Evolutionary conservation across 2,329 filamentous ascomycete genomes (phyloP), one percentile per base, ranked within the genome.

Genomic region (Hymenoscyphus linearis): DNA sequence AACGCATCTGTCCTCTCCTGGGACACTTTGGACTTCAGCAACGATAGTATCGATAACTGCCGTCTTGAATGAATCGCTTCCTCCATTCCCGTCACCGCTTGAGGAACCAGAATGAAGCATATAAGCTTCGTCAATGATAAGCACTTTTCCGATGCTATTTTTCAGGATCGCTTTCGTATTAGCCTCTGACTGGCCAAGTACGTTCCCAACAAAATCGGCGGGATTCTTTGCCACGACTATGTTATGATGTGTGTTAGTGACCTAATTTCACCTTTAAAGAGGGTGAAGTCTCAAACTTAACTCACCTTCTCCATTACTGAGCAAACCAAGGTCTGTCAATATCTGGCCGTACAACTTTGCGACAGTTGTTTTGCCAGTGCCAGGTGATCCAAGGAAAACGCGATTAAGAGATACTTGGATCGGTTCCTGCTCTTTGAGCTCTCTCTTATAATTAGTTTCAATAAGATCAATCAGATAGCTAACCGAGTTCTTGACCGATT

Each of bases 111-210:
- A 73, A 53, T 79, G 82, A 0, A 93, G 77, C 36, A 85, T 84
- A 65, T 93, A 93, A 0, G 89, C 89, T 69, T 95, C 90, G 64
- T 93, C 90, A 2, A 93, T 91, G 14, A 93, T 83, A 0, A 93
- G 79, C 0, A 93, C 88, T 65, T 93, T 93, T 0, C 90, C 90
- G 0, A 81, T 65, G 0, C 87, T 85, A 0, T 85, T 76, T 0
- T 82, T 83, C 0, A 93, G 77, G 6, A 93, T 91, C 0, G 78
- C 85, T 65, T 90, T 93, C 0, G 89, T 93, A 36, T 85, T 84
- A 1, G 80, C 77, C 71, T 93, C 89, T 0, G 89, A 92, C 1
- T 80, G 76, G 0, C 90, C 90, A 0, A 93, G 63, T 0, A 70
- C 77, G 9, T 73, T 74, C 0, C 88, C 88, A 1, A 92, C 76